phyloP scores from a whole-genome alignment of 495 filamentous ascomycete genomes.

The Sordaria brevicollis region DNA sequence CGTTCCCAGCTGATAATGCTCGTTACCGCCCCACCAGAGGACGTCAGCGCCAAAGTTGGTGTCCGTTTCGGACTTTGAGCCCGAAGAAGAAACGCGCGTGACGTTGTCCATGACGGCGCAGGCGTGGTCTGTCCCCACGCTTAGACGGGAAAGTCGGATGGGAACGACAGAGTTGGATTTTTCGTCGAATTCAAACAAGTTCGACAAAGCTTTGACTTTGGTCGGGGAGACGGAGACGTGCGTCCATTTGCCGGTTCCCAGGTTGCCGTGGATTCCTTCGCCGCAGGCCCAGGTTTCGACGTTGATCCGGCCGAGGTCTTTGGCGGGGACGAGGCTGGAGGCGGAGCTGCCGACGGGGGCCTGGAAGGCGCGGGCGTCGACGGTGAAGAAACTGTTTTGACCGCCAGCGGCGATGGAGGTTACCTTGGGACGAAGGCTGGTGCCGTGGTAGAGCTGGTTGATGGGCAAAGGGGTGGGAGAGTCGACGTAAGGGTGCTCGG shows the following conservation, averaged over 20 bases:
- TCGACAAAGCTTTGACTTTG: slow-evolving; percentile 76
- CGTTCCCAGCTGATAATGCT: slow-evolving; percentile 84
- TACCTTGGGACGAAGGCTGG: slow-evolving; percentile 45
- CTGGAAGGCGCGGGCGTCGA: slow-evolving; percentile 55
- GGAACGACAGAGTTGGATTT: slow-evolving; percentile 51
- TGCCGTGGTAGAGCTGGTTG: slow-evolving; percentile 58
- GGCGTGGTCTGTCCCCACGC: slow-evolving; percentile 63
- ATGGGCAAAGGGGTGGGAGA: slow-evolving; percentile 58
- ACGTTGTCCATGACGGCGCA: slow-evolving; percentile 74
- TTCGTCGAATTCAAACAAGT: slow-evolving; percentile 80
- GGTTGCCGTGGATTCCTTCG: slow-evolving; percentile 67
- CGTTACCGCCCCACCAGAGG: slow-evolving; percentile 90
- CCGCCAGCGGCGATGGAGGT: slow-evolving; percentile 78
- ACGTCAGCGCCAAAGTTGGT: slow-evolving; percentile 79
- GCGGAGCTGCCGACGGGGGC: neutral
- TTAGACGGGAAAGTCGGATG: slow-evolving; percentile 63
- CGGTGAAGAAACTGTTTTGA: slow-evolving; percentile 70
- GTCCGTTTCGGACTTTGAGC: slow-evolving; percentile 45
- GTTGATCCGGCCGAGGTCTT: slow-evolving; percentile 36
- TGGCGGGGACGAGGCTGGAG: slow-evolving; percentile 20
- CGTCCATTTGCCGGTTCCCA: slow-evolving; percentile 85
- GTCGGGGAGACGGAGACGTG: slow-evolving; percentile 69
- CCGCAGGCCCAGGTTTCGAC: slow-evolving; percentile 83
- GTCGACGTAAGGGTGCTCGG: slow-evolving; percentile 52
- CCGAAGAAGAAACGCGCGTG: slow-evolving; percentile 45